A percentile compares a stretch with the other conserved stretches of the same genome.
These are phyloP conservation scores for Penicillium sp. DNA, from an alignment of 2,329 filamentous ascomycete species.

Conservation along the genomic window DNA sequence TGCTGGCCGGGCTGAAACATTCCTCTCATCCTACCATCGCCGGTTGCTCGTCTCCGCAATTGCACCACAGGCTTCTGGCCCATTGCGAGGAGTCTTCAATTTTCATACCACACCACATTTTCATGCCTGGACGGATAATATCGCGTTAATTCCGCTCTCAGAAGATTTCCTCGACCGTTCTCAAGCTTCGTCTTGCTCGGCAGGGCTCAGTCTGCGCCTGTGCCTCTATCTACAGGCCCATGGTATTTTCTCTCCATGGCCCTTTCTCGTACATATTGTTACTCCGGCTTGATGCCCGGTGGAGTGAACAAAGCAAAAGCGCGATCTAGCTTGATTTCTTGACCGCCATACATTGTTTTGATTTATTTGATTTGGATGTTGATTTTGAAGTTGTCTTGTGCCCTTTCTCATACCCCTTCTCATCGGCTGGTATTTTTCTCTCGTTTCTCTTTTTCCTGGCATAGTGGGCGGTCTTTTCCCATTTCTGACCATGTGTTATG, in stretches of 20 bases:
- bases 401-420: conserved; percentile 19
- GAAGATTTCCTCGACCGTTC: too few species aligned
- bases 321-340: conserved; percentile 5
- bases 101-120: too few species aligned
- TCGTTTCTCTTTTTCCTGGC: conserved; percentile 10
- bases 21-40: not conserved
- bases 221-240: too few species aligned
- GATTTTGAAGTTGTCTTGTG: conserved; percentile 2
- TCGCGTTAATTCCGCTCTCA: too few species aligned
- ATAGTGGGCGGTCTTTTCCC: conserved; percentile 4
- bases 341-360: conserved; percentile 10
- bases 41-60: not conserved
- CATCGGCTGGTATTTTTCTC: conserved; percentile 20
- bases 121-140: too few species aligned
- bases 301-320: conserved; percentile 16
- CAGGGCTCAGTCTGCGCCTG: too few species aligned
- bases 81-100: too few species aligned
- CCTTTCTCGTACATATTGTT: conserved; percentile 21
- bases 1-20: conserved; percentile 14
- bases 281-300: conserved; percentile 14
- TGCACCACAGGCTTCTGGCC: too few species aligned
- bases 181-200: too few species aligned
- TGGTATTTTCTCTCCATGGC: too few species aligned
- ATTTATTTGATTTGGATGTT: conserved; percentile 7
- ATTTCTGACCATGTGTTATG: conserved; percentile 1